Evolutionary conservation across 768 basidiomycete genomes (phyloP), one percentile per base, ranked within the genome.

Genomic region (Suillus clintonianus): DNA sequence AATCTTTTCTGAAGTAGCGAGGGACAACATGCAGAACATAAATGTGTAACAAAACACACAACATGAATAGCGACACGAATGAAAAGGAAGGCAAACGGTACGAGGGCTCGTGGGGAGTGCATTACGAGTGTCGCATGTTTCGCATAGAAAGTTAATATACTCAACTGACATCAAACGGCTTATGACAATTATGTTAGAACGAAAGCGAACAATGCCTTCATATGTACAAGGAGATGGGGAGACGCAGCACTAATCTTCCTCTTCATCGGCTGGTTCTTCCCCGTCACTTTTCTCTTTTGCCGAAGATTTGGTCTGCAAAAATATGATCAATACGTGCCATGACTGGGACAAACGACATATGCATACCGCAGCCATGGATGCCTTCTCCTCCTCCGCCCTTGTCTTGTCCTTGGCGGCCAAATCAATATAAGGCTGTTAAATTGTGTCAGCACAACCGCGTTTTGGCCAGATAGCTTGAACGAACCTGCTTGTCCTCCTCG

Each of bases 401-500:
- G 81, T 74, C 84, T 97, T 98, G 80, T 98, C 96, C 61, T 84
- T 83, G 45, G 89, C 86, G 54, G 97, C 96, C 76, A 90, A 86
- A 61, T 94, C 91, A 64, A 90, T 69, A 81, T 97, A 99, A 17
- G 94, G 95, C 95, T 96, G 65, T 36, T 64, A 8, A 65, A 60
- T 70, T 32, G 57, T 62, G 53, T 67, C 2, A 72, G 51, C 15
- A 60, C 30, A 45, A 50, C 54, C 5, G 13, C 10, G 5, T 27
- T 13, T 10, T n/a, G 14, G 11, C 27, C 22, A n/a, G 58, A 57
- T n/a, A 8, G 2, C 58, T 55, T 7, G 19, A n/a, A 74, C 78
- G 51, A 59, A 92, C 94, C 86, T 92, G 93, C 84, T 95, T 97
- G 82, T 97, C 95, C 41, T 86, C 85, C 6, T 95, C 94, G 60